phyloP scores from a whole-genome alignment of 2,329 filamentous ascomycete species.

The Fusarium sp. region DNA sequence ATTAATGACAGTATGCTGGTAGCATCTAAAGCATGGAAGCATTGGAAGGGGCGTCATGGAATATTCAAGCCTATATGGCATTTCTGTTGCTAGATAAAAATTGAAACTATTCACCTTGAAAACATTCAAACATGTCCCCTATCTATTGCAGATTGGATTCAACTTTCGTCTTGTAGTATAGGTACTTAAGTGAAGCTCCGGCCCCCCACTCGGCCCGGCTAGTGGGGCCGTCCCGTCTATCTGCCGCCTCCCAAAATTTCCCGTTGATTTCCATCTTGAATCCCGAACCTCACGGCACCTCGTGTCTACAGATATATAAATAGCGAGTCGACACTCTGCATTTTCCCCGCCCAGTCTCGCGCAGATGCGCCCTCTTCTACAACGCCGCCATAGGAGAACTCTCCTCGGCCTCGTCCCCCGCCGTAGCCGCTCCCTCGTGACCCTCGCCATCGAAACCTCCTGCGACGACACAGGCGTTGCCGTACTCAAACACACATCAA shows the following conservation, averaged over 20 bases:
- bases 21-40: conserved; percentile 35
- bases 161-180: neutral
- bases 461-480: conserved; percentile 96
- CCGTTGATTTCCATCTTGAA: neutral
- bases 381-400: conserved; percentile 10
- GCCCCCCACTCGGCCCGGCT: neutral
- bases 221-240: conserved; percentile 21
- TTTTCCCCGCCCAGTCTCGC: neutral
- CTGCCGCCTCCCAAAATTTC: neutral
- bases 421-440: conserved; percentile 59
- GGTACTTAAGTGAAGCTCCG: neutral
- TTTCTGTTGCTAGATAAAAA: neutral
- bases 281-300: conserved; percentile 16
- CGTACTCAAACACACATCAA: conserved; percentile 74
- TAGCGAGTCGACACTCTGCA: neutral
- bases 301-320: neutral
- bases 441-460: conserved; percentile 84
- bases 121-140: no score
- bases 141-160: neutral
- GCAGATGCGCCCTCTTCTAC: conserved; percentile 35
- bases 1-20: conserved; percentile 25
- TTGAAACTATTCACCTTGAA: neutral
- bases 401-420: neutral
- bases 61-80: conserved; percentile 12
- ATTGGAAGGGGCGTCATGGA: conserved; percentile 31